Evolutionary conservation across 441 rosid species (phyloP), one percentile per base, ranked within the genome.

Genomic region (Gossypium trilobum): DNA sequence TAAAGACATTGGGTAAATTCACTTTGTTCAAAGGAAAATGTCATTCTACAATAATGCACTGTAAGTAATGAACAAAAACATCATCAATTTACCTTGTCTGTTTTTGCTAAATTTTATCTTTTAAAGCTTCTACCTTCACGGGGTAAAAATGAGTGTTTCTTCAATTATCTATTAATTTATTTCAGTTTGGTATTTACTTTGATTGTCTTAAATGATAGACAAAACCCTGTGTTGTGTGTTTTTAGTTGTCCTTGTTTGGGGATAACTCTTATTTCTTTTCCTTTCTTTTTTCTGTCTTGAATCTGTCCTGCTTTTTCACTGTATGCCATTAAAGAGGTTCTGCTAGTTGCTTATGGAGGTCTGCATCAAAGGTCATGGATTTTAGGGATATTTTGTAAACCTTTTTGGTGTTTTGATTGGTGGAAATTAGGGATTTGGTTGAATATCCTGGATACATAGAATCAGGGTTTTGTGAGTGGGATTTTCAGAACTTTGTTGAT

Each of bases 251-350:
- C 54, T 14, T 68, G 62, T 19, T 56, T 56, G 61, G 55, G 62
- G 82, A 68, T 77, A 42, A 64, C 27, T 75, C 57, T 75, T 72
- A 69, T 2, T 6, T 66, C 20, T 59, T 59, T 48, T 16, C 63
- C 23, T 5, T 31, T 52, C 22, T 52, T 54, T 70, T 70, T 70
- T 62, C 48, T 23, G 78, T 44, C 67, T 42, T 52, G 31, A 75
- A 77, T 82, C 77, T 72, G 22, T 59, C 7, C 36, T 31, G 7
- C 7, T 31, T 31, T 31, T 31, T 31, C 36, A 1, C 36, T 1
- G 36, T 31, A 31, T 31, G 36, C 36, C 36, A 5, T 31, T 31
- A 5, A 31, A 31, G 36, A 31, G 7, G 36, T 42, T 56, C 57
- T 62, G 56, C 22, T 48, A 2, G 73, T 44, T 65, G 2, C 22